Evolutionary conservation across 2,329 filamentous ascomycete genomes (phyloP).

Genomic region (Cytospora piceicola): DNA sequence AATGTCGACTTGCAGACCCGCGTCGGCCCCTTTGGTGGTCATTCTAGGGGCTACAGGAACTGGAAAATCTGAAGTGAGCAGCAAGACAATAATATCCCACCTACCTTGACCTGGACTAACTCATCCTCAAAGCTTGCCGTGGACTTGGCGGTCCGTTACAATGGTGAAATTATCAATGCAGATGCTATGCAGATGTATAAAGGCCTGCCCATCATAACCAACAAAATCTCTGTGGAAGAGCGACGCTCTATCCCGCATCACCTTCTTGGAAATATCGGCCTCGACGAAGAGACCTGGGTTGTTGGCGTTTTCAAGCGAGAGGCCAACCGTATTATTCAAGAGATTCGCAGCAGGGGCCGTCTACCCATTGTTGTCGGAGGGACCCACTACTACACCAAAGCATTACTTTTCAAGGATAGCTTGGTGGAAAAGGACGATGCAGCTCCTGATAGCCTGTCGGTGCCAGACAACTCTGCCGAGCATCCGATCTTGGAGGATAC

Average conservation of each 20-base stretch:
- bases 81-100: neutral
- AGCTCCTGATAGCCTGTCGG: neutral
- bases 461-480: constrained; percentile 42
- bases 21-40: constrained; percentile 69
- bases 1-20: constrained; percentile 47
- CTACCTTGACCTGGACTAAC: neutral
- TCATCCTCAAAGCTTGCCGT: constrained; percentile 72
- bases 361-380: constrained; percentile 91
- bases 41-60: constrained; percentile 91
- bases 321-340: constrained; percentile 69
- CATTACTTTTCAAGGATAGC: constrained; percentile 78
- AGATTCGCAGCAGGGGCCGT: constrained; percentile 77
- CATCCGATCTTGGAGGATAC: constrained; percentile 74
- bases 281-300: constrained; percentile 81
- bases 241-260: constrained; percentile 84
- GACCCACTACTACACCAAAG: constrained; percentile 93
- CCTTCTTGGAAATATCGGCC: constrained; percentile 75
- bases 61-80: constrained; percentile 82
- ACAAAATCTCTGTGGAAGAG: constrained; percentile 80
- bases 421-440: constrained; percentile 51
- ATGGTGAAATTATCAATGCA: constrained; percentile 94
- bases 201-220: constrained; percentile 91
- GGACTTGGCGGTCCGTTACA: constrained; percentile 78
- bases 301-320: constrained; percentile 77
- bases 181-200: constrained; percentile 98